Evolutionary conservation across 2,329 filamentous ascomycete genomes (phyloP).

Genomic region (Ophiostoma piceae): DNA sequence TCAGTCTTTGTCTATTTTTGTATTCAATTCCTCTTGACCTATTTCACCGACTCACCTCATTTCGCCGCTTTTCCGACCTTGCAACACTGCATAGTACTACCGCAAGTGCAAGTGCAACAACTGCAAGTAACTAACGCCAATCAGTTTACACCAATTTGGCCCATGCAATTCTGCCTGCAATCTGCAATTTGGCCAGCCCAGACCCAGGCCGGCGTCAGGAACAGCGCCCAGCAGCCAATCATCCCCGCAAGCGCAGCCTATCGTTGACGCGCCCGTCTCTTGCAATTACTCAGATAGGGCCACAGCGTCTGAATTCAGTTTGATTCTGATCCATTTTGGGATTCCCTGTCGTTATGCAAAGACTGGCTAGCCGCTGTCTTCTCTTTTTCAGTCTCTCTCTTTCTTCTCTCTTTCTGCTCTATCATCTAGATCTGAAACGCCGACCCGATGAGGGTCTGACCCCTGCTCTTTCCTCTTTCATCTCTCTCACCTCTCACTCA

Average conservation of each 20-base stretch:
- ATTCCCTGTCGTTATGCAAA: not conserved
- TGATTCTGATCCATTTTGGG: not conserved
- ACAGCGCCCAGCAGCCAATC: not conserved
- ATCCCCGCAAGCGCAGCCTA: not conserved
- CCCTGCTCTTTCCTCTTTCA: not conserved
- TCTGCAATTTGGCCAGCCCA: not conserved
- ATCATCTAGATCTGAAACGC: constrained; percentile 21
- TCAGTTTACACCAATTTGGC: constrained; percentile 15
- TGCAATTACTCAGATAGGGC: not conserved
- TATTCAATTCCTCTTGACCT: too few relatives aligned
- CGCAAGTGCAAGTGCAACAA: not conserved
- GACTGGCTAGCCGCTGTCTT: not conserved
- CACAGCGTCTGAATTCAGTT: not conserved
- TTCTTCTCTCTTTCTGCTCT: not conserved
- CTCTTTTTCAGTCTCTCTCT: not conserved
- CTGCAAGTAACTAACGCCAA: constrained; percentile 8
- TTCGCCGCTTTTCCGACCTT: constrained; percentile 18
- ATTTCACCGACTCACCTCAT: not conserved
- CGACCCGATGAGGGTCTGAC: constrained; percentile 18
- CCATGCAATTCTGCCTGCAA: not conserved
- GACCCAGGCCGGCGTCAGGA: not conserved
- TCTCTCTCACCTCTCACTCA: not conserved
- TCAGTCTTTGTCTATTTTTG: not conserved
- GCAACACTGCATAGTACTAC: not conserved
- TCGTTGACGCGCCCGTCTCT: not conserved